Base-by-base conservation (phyloP, 23 red algal species). In the Gracilaria caudata region DNA sequence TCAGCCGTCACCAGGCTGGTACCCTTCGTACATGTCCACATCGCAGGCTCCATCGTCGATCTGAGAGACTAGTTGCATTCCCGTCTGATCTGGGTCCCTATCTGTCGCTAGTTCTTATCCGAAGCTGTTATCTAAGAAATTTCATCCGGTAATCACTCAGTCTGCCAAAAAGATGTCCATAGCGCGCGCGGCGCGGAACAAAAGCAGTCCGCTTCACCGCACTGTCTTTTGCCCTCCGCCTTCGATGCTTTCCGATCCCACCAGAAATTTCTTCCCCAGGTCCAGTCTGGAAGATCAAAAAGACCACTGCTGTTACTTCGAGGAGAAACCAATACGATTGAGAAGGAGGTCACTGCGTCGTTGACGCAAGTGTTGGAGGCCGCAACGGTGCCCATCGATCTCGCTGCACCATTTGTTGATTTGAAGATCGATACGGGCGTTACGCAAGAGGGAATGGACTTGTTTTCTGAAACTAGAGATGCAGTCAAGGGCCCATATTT, bases 401-500 rank as follows among this genome's bases (percentile, higher is more conserved):
- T 94, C 78, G 92, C 94, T 51, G 34, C 59, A n/a, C 78, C 91
- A 23, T 45, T 33, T n/a, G 73, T 91, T 77, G 76, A 79, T 63
- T 57, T 83, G 47, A 33, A 73, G 39, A 77, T 94, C 63, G 92
- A 99, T 46, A 71, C 77, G 21, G 88, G 81, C 7, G 49, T 99
- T 13, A 92, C 97, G 3, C 47, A 93, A 54, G 86, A 91, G 19
- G 97, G 91, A 16, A 70, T 87, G 35, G 68, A 90, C n/a, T 47
- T 92, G 30, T 90, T 99, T 58, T 61, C 68, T 19, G 84, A 92
- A 57, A 95, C 91, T 8, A 58, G 90, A n/a, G 89, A 94, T 17
- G 97, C 89, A 39, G 89, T 99, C 0, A 99, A 99, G 70, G 97
- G 97, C 19, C 97, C 97, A 54, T 95, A 95, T 64, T 83, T 63